phyloP scores from a whole-genome alignment of 192 early-diverging fungal genomes.

The Entomortierella parvispora region DNA sequence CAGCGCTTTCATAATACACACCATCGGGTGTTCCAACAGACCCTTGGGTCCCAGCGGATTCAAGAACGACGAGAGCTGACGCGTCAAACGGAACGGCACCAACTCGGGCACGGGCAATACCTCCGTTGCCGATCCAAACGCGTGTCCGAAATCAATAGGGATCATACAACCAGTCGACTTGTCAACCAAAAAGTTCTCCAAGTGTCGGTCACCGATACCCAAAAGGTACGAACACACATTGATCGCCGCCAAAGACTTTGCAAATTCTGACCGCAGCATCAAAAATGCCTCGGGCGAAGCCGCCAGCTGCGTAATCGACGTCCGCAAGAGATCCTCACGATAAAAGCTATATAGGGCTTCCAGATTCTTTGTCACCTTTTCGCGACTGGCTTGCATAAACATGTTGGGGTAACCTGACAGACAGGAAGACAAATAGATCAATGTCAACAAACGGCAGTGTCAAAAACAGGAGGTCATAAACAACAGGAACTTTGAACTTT shows the following conservation, averaged over 20 bases:
- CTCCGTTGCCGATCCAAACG: constrained; percentile 86
- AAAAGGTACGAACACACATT: constrained; percentile 78
- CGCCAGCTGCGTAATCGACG: constrained; percentile 68
- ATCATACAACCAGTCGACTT: constrained; percentile 72
- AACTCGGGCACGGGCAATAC: constrained; percentile 80
- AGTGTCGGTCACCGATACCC: constrained; percentile 84
- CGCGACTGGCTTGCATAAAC: constrained; percentile 57
- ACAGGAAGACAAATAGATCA: constrained; percentile 1
- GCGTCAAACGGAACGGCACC: constrained; percentile 79
- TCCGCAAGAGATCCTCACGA: constrained; percentile 57
- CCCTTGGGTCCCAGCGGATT: constrained; percentile 73
- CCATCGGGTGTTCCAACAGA: constrained; percentile 75
- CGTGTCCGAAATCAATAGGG: constrained; percentile 86
- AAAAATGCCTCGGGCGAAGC: constrained; percentile 79
- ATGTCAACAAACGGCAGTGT: too few relatives aligned
- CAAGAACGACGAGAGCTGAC: constrained; percentile 71
- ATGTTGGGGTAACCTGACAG: constrained; percentile 66
- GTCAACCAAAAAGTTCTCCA: constrained; percentile 82
- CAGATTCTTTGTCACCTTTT: constrained; percentile 64
- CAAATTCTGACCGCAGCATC: constrained; percentile 72
- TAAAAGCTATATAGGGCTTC: constrained; percentile 51
- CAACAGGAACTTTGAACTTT: too few relatives aligned
- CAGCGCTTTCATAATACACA: constrained; percentile 70
- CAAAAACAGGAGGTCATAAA: too few relatives aligned
- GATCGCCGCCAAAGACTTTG: constrained; percentile 74